phyloP scores from a whole-genome alignment of 1,139 yeast species.

The Kodamaea suecica region DNA sequence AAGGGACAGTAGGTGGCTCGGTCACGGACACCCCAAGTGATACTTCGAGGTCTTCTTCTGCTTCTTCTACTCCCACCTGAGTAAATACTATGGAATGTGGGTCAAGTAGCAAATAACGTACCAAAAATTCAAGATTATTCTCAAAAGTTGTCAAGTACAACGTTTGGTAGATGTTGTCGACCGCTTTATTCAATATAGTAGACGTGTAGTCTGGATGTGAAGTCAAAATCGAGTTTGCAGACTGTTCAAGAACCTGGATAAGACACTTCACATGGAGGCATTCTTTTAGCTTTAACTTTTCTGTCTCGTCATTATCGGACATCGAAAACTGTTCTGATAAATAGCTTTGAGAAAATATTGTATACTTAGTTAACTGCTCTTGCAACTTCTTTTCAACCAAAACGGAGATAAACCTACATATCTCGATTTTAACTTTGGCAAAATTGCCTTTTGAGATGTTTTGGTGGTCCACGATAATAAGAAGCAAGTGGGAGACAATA shows the following conservation, averaged over 20 bases:
- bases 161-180: slow-evolving; percentile 15
- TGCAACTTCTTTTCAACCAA: slow-evolving; percentile 22
- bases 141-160: slow-evolving; percentile 20
- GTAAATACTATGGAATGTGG: slow-evolving; percentile 29
- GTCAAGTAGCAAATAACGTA: slow-evolving; percentile 43
- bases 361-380: slow-evolving; percentile 12
- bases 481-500: slow-evolving; percentile 44
- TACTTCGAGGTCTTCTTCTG: slow-evolving; percentile 21
- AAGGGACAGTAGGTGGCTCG: background rate
- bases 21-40: slow-evolving; percentile 21
- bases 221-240: background rate
- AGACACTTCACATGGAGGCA: slow-evolving; percentile 16
- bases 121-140: slow-evolving; percentile 31
- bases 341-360: slow-evolving; percentile 22
- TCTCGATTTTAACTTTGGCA: slow-evolving; percentile 28
- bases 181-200: background rate
- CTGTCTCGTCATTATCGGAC: slow-evolving; percentile 15
- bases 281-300: slow-evolving; percentile 9
- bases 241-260: slow-evolving; percentile 1
- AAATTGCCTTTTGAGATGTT: slow-evolving; percentile 9
- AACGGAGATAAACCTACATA: slow-evolving; percentile 29
- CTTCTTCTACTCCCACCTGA: slow-evolving; percentile 13
- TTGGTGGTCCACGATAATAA: slow-evolving; percentile 25
- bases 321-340: slow-evolving; percentile 15
- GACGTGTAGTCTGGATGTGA: background rate